Evolutionary conservation across 1,284 basidiomycete genomes (phyloP).

Genomic region (Boletus smithii): DNA sequence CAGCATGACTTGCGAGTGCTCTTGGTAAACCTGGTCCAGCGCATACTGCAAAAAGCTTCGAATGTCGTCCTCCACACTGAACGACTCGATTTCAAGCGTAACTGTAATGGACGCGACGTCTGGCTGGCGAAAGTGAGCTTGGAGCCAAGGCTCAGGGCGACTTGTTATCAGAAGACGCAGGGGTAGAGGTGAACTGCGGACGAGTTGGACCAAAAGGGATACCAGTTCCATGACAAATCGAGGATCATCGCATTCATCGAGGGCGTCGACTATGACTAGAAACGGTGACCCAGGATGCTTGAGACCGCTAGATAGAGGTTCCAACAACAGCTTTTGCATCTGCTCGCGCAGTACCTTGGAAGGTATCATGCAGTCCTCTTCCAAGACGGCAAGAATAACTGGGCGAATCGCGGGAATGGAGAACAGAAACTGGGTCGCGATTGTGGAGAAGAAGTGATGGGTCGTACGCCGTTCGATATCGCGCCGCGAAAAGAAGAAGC

Average conservation of each 20-base stretch:
- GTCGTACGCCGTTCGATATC: conserved; percentile 14
- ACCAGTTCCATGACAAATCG: conserved; percentile 13
- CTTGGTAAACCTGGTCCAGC: conserved; percentile 6
- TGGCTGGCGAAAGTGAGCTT: conserved; percentile 6
- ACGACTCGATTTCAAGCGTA: conserved; percentile 15
- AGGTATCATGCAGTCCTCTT: conserved; percentile 19
- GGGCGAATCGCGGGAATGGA: conserved; percentile 9
- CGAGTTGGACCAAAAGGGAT: conserved; percentile 10
- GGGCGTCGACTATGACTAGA: conserved; percentile 21
- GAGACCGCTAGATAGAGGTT: conserved; percentile 9
- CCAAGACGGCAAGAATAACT: conserved; percentile 8
- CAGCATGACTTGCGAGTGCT: conserved; percentile 9
- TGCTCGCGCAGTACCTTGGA: conserved; percentile 23
- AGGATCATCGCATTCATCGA: conserved; percentile 25
- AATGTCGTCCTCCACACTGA: conserved; percentile 21
- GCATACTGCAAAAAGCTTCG: conserved; percentile 12
- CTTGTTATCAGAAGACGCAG: conserved; percentile 19
- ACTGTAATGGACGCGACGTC: conserved; percentile 5
- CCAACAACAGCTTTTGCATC: conserved; percentile 16
- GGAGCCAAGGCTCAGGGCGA: conserved; percentile 17
- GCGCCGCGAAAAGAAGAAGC: conserved; percentile 21
- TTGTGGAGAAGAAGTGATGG: conserved; percentile 15
- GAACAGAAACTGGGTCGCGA: conserved; percentile 12
- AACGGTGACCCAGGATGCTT: neutral
- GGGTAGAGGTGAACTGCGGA: conserved; percentile 8